A percentile compares a stretch with the other conserved stretches of the same genome.
Evolutionary conservation across 2,329 filamentous ascomycete species (phyloP).

Genomic region (Aspergillus neotritici): DNA sequence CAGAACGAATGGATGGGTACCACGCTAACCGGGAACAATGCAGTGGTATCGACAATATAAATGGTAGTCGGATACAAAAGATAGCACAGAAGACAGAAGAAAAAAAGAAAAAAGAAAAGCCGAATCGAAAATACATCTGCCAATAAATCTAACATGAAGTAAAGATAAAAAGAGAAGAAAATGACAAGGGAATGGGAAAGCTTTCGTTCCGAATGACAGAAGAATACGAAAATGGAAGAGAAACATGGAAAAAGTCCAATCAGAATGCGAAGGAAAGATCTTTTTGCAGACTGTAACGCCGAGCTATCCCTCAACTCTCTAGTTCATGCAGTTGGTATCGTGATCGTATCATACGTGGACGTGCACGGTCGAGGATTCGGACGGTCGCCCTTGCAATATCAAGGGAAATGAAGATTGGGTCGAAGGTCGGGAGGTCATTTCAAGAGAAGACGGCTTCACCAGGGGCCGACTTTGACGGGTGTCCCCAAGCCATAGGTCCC

Average conservation of each 20-base stretch:
- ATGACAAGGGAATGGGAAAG: conserved; percentile 5
- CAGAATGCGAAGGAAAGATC: conserved; percentile 15
- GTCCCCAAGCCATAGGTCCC: conserved; percentile 52
- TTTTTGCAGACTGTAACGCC: conserved; percentile 36
- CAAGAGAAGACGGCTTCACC: conserved; percentile 35
- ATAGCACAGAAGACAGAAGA: conserved; percentile 2
- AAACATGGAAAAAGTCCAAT: conserved; percentile 8
- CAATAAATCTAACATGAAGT: conserved; percentile 7
- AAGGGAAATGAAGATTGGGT: conserved; percentile 8
- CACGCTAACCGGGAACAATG: no score
- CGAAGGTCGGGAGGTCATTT: conserved; percentile 5
- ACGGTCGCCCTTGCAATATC: conserved; percentile 14
- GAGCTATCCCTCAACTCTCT: conserved; percentile 35
- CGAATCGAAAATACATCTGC: no score
- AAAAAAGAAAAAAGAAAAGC: conserved; percentile 10
- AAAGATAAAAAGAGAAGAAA: conserved; percentile 11
- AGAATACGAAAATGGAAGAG: conserved; percentile 6
- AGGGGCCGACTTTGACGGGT: conserved; percentile 52
- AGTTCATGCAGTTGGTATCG: conserved; percentile 42
- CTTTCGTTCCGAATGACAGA: neutral
- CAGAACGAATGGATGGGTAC: conserved; percentile 3
- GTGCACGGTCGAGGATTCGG: conserved; percentile 24
- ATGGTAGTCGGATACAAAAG: no score
- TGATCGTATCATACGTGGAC: conserved; percentile 40
- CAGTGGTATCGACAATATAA: no score